Conservation (phyloP, 1,139 yeast genomes). For the Arxiozyma heterogenica region DNA sequence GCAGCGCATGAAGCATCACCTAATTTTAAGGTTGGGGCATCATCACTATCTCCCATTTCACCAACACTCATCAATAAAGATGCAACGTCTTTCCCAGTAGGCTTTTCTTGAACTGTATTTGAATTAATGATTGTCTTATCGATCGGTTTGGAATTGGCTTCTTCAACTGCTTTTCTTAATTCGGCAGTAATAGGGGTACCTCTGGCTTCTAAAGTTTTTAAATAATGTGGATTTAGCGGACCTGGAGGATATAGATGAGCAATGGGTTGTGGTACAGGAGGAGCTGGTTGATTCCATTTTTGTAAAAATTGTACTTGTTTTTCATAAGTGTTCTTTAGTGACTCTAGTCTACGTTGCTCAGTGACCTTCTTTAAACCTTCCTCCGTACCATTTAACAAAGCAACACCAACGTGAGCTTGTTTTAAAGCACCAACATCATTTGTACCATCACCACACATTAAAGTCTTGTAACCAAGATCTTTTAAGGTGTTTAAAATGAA, state of each 20-base stretch:
- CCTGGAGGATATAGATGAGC: slow-evolving; percentile 98
- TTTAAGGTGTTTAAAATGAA: slow-evolving; percentile 76
- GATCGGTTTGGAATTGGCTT: slow-evolving; percentile 26
- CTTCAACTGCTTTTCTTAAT: slow-evolving; percentile 49
- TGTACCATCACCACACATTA: slow-evolving; percentile 99
- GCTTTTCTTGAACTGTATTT: slow-evolving; percentile 29
- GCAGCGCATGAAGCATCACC: slow-evolving; percentile 99
- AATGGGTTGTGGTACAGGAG: slow-evolving; percentile 77
- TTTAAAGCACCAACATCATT: slow-evolving; percentile 98
- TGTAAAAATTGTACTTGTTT: slow-evolving; percentile 73
- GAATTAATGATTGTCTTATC: slow-evolving; percentile 29
- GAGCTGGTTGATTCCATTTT: slow-evolving; percentile 73
- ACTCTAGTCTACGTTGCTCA: slow-evolving; percentile 65
- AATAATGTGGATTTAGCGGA: slow-evolving; percentile 77
- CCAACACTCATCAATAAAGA: slow-evolving; percentile 66
- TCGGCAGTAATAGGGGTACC: slow-evolving; percentile 69
- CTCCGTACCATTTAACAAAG: slow-evolving; percentile 91
- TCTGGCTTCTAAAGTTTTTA: slow-evolving; percentile 73
- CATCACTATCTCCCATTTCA: slow-evolving; percentile 59
- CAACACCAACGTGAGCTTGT: slow-evolving; percentile 97
- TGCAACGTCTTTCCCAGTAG: slow-evolving; percentile 51
- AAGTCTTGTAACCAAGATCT: slow-evolving; percentile 81
- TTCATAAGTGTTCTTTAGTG: slow-evolving; percentile 59
- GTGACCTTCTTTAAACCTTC: slow-evolving; percentile 86
- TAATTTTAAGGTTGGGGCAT: slow-evolving; percentile 84